Percentiles rank a stretch among this genome's conserved stretches.
These are phyloP conservation scores for Emmonsiellopsis sp. DNA, from an alignment of 2,329 filamentous ascomycete species.

Conservation along the genomic window DNA sequence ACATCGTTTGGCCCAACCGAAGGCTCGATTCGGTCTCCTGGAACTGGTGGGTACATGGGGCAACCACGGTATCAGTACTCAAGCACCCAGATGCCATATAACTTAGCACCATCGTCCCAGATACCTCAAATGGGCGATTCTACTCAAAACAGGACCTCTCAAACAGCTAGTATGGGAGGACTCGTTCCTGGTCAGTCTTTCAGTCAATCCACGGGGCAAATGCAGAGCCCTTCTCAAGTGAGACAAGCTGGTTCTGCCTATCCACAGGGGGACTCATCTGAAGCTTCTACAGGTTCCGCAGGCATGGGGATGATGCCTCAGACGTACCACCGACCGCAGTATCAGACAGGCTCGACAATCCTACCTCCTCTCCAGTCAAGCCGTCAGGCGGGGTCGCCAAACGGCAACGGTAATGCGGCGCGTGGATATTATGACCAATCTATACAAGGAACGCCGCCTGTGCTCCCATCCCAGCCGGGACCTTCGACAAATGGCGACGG, in stretches of 20 bases:
- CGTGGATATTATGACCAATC: conserved; percentile 1
- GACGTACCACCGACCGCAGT: conserved; percentile 1
- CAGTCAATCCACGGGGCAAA: conserved; percentile 1
- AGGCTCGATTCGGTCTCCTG: conserved; percentile 23
- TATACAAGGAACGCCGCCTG: neutral
- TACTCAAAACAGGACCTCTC: neutral
- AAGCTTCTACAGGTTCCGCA: conserved; percentile 1
- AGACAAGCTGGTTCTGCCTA: conserved; percentile 3
- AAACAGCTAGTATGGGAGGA: conserved; percentile 2
- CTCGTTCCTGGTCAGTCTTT: conserved; percentile 3
- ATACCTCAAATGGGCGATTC: conserved; percentile 2
- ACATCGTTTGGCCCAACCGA: conserved; percentile 10
- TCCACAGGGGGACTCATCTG: conserved; percentile 2
- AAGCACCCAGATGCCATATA: conserved; percentile 1
- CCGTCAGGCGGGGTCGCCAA: neutral
- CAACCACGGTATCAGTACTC: conserved; percentile 18
- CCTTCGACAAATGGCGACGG: neutral
- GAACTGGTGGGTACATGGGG: conserved; percentile 13
- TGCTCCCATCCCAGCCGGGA: conserved; percentile 1
- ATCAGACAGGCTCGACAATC: neutral
- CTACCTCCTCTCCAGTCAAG: conserved; percentile 1
- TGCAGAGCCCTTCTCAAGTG: conserved; percentile 4
- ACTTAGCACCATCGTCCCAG: neutral
- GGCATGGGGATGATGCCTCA: conserved; percentile 4
- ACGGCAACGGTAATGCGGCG: neutral